These are phyloP conservation scores for Iris pallida DNA, from an alignment of 116 monocot genomes.

Conservation along the genomic window DNA sequence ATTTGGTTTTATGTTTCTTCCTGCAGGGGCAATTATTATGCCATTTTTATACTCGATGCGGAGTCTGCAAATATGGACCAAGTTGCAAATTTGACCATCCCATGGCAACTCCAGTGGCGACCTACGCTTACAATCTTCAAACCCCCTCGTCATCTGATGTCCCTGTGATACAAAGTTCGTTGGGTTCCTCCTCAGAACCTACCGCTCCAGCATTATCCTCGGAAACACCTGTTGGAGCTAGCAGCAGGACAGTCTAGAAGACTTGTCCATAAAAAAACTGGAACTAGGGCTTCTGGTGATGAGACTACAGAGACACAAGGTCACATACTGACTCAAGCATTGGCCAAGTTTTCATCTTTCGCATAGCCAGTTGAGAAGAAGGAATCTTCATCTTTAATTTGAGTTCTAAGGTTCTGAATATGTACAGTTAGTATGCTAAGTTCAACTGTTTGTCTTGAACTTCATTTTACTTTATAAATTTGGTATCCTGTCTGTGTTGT, in stretches of 20 bases:
- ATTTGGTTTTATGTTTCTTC: neutral
- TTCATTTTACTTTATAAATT: neutral
- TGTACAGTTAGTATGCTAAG: slow-evolving; percentile 9
- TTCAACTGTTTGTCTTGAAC: slow-evolving; percentile 1
- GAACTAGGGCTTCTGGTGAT: slow-evolving; percentile 18
- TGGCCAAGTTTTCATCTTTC: slow-evolving; percentile 14
- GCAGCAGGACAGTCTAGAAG: slow-evolving; percentile 5
- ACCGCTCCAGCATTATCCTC: slow-evolving; percentile 17
- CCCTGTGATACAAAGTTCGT: slow-evolving; percentile 13
- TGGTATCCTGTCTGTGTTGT: neutral
- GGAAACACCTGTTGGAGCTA: slow-evolving; percentile 15
- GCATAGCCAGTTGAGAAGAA: slow-evolving; percentile 1
- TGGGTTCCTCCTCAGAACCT: slow-evolving; percentile 18
- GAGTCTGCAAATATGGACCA: slow-evolving; percentile 47
- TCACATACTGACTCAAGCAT: slow-evolving; percentile 6
- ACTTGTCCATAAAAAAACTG: slow-evolving; percentile 7
- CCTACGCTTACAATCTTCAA: slow-evolving; percentile 25
- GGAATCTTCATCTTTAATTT: slow-evolving; percentile 13
- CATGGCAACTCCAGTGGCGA: slow-evolving; percentile 24
- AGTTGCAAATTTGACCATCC: slow-evolving; percentile 60
- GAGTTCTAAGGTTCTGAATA: slow-evolving; percentile 7
- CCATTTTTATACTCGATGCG: slow-evolving; percentile 42
- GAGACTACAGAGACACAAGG: slow-evolving; percentile 13
- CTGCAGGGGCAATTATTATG: slow-evolving; percentile 39
- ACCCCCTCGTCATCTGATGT: slow-evolving; percentile 27